phyloP scores from a whole-genome alignment of 2,329 filamentous ascomycete species.

The Pseudogymnoascus sp. region DNA sequence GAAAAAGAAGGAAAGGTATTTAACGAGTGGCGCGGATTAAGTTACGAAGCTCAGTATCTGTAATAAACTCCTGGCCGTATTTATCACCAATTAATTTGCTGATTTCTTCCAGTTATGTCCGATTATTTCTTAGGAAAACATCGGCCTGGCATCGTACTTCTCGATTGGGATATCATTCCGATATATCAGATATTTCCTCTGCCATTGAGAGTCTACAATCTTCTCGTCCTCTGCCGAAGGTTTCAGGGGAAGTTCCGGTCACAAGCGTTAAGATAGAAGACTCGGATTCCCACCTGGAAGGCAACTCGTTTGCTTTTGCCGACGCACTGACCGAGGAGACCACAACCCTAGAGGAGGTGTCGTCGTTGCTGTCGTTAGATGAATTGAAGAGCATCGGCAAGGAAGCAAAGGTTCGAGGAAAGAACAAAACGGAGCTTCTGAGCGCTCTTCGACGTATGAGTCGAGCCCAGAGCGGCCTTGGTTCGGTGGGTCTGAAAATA shows the following conservation, averaged over 20 bases:
- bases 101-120: slow-evolving; percentile 60
- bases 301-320: slow-evolving; percentile 63
- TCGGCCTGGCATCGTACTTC: slow-evolving; percentile 82
- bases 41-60: slow-evolving; percentile 86
- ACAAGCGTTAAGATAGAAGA: slow-evolving; percentile 13
- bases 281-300: slow-evolving; percentile 27
- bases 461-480: slow-evolving; percentile 66
- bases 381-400: slow-evolving; percentile 80
- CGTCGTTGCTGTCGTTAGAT: slow-evolving; percentile 71
- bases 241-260: slow-evolving; percentile 16
- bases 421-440: slow-evolving; percentile 76
- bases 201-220: slow-evolving; percentile 60
- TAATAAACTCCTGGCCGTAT: slow-evolving; percentile 38
- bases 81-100: slow-evolving; percentile 8
- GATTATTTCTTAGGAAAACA: slow-evolving; percentile 86
- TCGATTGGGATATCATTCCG: slow-evolving; percentile 69
- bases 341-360: slow-evolving; percentile 72
- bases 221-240: slow-evolving; percentile 44
- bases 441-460: slow-evolving; percentile 66
- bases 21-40: slow-evolving; percentile 60
- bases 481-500: slow-evolving; percentile 57
- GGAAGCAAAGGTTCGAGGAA: slow-evolving; percentile 78
- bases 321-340: slow-evolving; percentile 69
- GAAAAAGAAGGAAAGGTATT: slow-evolving; percentile 72
- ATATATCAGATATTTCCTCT: slow-evolving; percentile 65